These are phyloP conservation scores for Arabis alpina DNA, from an alignment of 345 rosid species.

Conservation along the genomic window DNA sequence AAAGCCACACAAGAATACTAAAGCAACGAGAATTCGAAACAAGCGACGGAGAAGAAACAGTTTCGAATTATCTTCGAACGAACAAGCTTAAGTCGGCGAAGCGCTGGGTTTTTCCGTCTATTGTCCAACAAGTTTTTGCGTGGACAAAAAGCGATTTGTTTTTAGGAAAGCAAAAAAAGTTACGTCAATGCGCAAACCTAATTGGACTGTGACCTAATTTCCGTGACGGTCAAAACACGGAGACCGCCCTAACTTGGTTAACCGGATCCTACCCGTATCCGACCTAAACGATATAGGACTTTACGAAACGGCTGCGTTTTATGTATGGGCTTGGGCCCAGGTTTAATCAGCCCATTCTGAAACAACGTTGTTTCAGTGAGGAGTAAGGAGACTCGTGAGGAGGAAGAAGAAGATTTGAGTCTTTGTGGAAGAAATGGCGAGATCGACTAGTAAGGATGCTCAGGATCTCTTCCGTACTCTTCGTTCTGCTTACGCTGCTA, in stretches of 20 bases:
- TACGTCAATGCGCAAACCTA: slow-evolving; percentile 8
- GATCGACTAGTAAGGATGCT: slow-evolving; percentile 59
- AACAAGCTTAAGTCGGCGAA: slow-evolving; percentile 32
- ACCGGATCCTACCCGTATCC: no score
- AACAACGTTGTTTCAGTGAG: neutral
- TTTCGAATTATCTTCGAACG: slow-evolving; percentile 13
- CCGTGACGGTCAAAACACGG: slow-evolving; percentile 4
- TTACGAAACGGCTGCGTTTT: no score
- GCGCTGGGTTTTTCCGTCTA: slow-evolving; percentile 14
- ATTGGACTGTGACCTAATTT: slow-evolving; percentile 11
- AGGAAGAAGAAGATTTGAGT: neutral
- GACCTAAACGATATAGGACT: no score
- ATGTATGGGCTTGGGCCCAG: neutral
- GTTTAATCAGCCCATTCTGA: neutral
- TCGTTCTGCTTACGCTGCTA: slow-evolving; percentile 65
- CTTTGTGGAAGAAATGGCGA: slow-evolving; percentile 47
- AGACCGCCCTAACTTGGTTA: no score
- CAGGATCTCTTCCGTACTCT: slow-evolving; percentile 67
- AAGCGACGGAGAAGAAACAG: slow-evolving; percentile 12
- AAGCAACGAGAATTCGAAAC: slow-evolving; percentile 40
- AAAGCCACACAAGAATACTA: no score
- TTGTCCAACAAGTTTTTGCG: slow-evolving; percentile 9
- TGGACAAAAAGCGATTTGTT: slow-evolving; percentile 33
- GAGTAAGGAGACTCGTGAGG: neutral
- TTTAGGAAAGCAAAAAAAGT: neutral